These are phyloP conservation scores for Candida nanaspora DNA, from an alignment of 805 yeast genomes.

Conservation along the genomic window DNA sequence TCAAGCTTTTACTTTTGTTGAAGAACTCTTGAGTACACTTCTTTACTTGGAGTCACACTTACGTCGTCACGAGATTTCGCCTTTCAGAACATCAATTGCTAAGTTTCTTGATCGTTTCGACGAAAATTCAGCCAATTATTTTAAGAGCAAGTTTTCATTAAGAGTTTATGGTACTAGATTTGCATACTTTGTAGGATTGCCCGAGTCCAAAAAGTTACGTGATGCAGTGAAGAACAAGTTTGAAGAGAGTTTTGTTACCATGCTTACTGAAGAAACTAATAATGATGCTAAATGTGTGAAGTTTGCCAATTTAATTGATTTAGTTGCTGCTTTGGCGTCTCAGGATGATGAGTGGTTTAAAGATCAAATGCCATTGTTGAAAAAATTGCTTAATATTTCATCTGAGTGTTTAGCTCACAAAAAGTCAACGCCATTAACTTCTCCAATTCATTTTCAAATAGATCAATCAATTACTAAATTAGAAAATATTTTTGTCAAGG, in stretches of 20 bases:
- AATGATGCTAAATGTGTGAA: slow-evolving; percentile 52
- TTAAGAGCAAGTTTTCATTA: slow-evolving; percentile 55
- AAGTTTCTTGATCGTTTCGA: slow-evolving; percentile 81
- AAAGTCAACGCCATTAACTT: slow-evolving; percentile 36
- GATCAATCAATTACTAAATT: slow-evolving; percentile 61
- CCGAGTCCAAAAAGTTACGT: slow-evolving; percentile 51
- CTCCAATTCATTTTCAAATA: slow-evolving; percentile 61
- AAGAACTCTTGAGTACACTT: slow-evolving; percentile 72
- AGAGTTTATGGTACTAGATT: slow-evolving; percentile 60
- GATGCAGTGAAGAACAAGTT: slow-evolving; percentile 47
- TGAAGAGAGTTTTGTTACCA: slow-evolving; percentile 35
- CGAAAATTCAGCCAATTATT: slow-evolving; percentile 63
- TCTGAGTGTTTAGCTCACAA: slow-evolving; percentile 37
- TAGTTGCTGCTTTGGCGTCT: slow-evolving; percentile 45
- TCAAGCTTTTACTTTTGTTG: slow-evolving; percentile 86
- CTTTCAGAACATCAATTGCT: slow-evolving; percentile 87
- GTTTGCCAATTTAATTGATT: slow-evolving; percentile 67
- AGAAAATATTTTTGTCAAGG: slow-evolving; percentile 40
- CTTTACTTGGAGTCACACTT: slow-evolving; percentile 73
- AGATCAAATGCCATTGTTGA: slow-evolving; percentile 38
- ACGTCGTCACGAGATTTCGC: slow-evolving; percentile 79
- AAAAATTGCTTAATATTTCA: slow-evolving; percentile 34
- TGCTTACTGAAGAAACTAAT: slow-evolving; percentile 38
- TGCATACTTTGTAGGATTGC: slow-evolving; percentile 54
- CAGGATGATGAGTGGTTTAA: slow-evolving; percentile 48